phyloP scores from a whole-genome alignment of 139 green algal species.

The Chlorella vulgaris region DNA sequence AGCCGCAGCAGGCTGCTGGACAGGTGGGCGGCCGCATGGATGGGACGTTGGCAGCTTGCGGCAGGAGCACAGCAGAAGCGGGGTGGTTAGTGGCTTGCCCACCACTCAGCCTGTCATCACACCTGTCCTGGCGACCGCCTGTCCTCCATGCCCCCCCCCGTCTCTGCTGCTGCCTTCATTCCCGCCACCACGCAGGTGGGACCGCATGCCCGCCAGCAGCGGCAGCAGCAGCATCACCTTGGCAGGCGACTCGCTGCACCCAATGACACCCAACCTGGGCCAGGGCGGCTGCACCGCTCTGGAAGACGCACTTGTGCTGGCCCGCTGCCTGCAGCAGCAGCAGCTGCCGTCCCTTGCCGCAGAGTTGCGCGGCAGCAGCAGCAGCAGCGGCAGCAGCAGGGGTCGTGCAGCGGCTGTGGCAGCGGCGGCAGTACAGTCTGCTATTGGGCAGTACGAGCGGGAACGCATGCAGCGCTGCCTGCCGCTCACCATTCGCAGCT shows the following conservation, averaged over 20 bases:
- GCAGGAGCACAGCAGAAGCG: too few relatives aligned
- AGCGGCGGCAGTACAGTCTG: slow-evolving; percentile 26
- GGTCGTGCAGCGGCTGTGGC: neutral
- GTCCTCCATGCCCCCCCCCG: too few relatives aligned
- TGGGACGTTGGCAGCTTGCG: neutral
- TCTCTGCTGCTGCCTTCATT: neutral
- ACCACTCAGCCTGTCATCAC: too few relatives aligned
- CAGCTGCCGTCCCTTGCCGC: neutral
- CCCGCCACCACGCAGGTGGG: slow-evolving; percentile 47
- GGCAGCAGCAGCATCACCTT: slow-evolving; percentile 63
- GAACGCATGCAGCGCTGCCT: slow-evolving; percentile 41
- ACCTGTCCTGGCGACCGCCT: too few relatives aligned
- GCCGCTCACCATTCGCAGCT: slow-evolving; percentile 50
- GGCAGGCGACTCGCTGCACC: slow-evolving; percentile 78
- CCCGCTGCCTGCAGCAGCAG: slow-evolving; percentile 34
- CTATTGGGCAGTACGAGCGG: slow-evolving; percentile 61
- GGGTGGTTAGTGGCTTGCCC: too few relatives aligned
- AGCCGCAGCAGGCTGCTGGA: slow-evolving; percentile 57
- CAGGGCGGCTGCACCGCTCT: slow-evolving; percentile 70
- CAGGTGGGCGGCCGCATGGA: slow-evolving; percentile 32
- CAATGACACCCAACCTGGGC: slow-evolving; percentile 81
- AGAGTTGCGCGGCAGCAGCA: neutral
- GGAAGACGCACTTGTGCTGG: slow-evolving; percentile 78
- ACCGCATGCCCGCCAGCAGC: neutral
- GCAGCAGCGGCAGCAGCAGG: neutral